Conservation (phyloP, 1,139 yeast genomes). For the Meyerozyma elateridarum region DNA sequence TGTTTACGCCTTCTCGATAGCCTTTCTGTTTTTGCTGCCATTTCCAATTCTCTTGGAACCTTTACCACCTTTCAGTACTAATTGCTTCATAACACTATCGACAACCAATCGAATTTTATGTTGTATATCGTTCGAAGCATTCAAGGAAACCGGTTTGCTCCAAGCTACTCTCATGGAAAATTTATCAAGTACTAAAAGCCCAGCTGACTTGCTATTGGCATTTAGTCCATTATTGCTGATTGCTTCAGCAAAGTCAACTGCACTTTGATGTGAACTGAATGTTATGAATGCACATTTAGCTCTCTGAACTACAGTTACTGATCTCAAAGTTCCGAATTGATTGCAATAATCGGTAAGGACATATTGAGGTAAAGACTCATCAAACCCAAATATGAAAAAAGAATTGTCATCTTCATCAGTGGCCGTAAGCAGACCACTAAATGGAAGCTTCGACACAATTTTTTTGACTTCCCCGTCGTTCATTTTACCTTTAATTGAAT, state of each 20-base stretch:
- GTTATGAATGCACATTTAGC: constrained; percentile 66
- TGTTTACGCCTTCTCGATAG: too few species aligned
- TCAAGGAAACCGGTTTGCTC: constrained; percentile 56
- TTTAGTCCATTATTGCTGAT: constrained; percentile 28
- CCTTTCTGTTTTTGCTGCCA: too few species aligned
- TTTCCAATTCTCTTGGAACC: too few species aligned
- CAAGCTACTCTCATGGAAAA: constrained; percentile 57
- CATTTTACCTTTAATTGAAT: constrained; percentile 15
- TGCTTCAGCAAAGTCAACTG: constrained; percentile 48
- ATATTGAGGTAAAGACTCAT: constrained; percentile 62
- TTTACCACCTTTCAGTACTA: constrained; percentile 46
- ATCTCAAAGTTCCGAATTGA: constrained; percentile 41
- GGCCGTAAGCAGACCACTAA: constrained; percentile 51
- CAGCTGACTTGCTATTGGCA: constrained; percentile 27
- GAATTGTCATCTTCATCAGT: constrained; percentile 40
- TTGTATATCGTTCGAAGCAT: constrained; percentile 43
- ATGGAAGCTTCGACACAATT: constrained; percentile 52
- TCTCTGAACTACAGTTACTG: constrained; percentile 50
- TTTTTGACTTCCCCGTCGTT: constrained; percentile 42
- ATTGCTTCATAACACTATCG: constrained; percentile 51
- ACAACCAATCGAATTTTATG: constrained; percentile 52
- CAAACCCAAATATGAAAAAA: constrained; percentile 70
- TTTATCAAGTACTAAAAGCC: constrained; percentile 30
- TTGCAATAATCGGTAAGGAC: constrained; percentile 46
- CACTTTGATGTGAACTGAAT: constrained; percentile 45